Percentiles rank a stretch among this genome's conserved stretches.
phyloP scores from a whole-genome alignment of 306 rosid species.

The Pyrus pyrifolia region DNA sequence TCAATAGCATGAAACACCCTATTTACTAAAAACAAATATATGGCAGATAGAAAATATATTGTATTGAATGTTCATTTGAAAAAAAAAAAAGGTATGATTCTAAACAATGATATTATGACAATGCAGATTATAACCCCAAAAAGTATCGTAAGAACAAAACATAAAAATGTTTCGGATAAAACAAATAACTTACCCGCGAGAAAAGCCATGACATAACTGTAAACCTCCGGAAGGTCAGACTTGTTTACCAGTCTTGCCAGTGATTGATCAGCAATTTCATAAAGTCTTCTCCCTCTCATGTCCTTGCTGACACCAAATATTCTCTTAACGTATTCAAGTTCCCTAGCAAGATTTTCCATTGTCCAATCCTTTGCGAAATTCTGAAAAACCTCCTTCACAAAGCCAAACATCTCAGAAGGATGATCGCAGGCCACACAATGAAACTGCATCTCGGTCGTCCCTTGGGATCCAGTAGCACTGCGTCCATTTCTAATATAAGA shows the following conservation, averaged over 20 bases:
- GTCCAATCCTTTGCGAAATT: slow-evolving; percentile 89
- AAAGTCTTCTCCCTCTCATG: slow-evolving; percentile 74
- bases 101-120: background rate
- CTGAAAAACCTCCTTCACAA: slow-evolving; percentile 92
- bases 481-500: slow-evolving; percentile 83
- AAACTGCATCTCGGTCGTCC: slow-evolving; percentile 89
- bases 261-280: slow-evolving; percentile 62
- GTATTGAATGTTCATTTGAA: background rate
- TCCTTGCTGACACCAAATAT: slow-evolving; percentile 86
- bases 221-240: slow-evolving; percentile 66
- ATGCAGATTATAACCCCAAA: background rate
- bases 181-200: slow-evolving; percentile 46
- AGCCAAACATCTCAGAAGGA: slow-evolving; percentile 99
- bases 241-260: slow-evolving; percentile 61
- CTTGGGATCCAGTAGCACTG: slow-evolving; percentile 59
- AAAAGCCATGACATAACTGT: slow-evolving; percentile 69
- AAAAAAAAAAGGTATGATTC: background rate
- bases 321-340: slow-evolving; percentile 85
- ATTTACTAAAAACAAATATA: background rate
- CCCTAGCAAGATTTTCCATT: slow-evolving; percentile 64
- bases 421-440: slow-evolving; percentile 96
- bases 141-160: background rate
- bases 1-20: background rate
- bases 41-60: background rate
- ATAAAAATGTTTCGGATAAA: slow-evolving; percentile 3